Base-by-base conservation (phyloP, 75 land plant genomes). In the Larix kaempferi region DNA sequence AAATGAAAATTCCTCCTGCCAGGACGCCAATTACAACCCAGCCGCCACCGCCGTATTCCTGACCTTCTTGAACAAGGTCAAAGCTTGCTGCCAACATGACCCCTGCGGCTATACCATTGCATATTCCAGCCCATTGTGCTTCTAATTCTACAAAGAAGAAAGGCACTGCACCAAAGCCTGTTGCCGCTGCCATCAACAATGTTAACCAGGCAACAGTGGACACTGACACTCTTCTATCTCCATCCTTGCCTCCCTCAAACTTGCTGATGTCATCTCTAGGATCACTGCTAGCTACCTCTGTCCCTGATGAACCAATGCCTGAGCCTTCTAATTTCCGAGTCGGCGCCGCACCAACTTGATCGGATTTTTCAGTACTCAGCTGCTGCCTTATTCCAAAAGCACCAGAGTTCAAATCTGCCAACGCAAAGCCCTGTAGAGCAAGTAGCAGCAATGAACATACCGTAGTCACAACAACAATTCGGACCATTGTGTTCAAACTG, bases 81-180 rank as follows among this genome's bases (percentile, higher is more conserved):
- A 97, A 97, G 81, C 99, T 97, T 17, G 99, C 99, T 52, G 99
- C 95, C 67, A 95, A 83, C 99, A 97, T 97, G 66, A 97, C 99
- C 56, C 99, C 99, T 57, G 99, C 90, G 60, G 99, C 99, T 77
- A 97, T 81, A 25, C 99, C 99, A 77, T 97, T 97, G 86, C 99
- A 97, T 63, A 93, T 78, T 17, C 99, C 99, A 57, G 98, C 92
- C 95, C 93, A 97, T 27, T 95, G 86, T 54, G 98, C 84, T 78
- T 95, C 89, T 54, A 97, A 78, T 69, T 95, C 92, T 76, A 97
- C 88, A 83, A 97, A 97, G 86, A 97, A 97, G 83, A 97, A 97
- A 10, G 99, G 99, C 17, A 95, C 77, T 37, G 99, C 92, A 55
- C 99, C 99, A 59, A 97, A 82, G 3, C 99, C 99, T 3, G 98